phyloP scores from a whole-genome alignment of 2,329 filamentous ascomycete genomes.

The Neodidymelliopsis sp. region DNA sequence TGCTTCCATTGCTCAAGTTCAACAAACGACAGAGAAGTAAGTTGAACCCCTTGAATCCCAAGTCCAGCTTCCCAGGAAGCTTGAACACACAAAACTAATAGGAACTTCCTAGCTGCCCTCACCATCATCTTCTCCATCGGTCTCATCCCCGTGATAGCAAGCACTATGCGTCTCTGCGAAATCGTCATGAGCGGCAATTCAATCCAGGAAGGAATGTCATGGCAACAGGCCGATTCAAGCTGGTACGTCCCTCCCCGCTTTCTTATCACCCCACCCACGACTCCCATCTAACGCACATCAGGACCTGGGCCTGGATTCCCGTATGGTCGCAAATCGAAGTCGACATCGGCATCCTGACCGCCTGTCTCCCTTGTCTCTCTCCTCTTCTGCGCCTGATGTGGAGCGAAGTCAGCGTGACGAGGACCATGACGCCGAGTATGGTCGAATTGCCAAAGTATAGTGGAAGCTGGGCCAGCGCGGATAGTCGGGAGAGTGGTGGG shows the following conservation, averaged over 20 bases:
- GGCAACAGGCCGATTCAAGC: conserved; percentile 33
- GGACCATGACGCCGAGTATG: conserved; percentile 17
- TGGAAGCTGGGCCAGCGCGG: conserved; percentile 14
- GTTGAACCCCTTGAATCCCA: not conserved
- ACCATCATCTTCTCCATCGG: conserved; percentile 38
- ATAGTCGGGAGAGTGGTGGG: not conserved
- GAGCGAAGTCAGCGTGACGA: conserved; percentile 20
- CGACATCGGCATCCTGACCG: conserved; percentile 38
- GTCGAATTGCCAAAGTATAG: conserved; percentile 25
- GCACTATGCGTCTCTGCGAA: conserved; percentile 37
- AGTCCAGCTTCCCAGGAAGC: not conserved
- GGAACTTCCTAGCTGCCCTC: conserved; percentile 27
- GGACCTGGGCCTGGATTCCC: conserved; percentile 36
- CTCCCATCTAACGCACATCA: conserved; percentile 8
- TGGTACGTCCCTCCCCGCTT: conserved; percentile 19
- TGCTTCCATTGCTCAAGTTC: conserved; percentile 34
- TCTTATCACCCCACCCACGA: not conserved
- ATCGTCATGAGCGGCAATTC: conserved; percentile 29
- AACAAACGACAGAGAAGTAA: conserved; percentile 36
- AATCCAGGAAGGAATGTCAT: conserved; percentile 15
- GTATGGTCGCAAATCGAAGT: conserved; percentile 45
- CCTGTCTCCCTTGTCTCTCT: conserved; percentile 36
- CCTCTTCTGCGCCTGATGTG: conserved; percentile 35
- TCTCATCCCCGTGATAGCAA: conserved; percentile 36
- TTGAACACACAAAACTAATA: not conserved